Evolutionary conservation across 1,284 basidiomycete species (phyloP), one percentile per base, ranked within the genome.

Genomic region (Moesziomyces antarcticus): DNA sequence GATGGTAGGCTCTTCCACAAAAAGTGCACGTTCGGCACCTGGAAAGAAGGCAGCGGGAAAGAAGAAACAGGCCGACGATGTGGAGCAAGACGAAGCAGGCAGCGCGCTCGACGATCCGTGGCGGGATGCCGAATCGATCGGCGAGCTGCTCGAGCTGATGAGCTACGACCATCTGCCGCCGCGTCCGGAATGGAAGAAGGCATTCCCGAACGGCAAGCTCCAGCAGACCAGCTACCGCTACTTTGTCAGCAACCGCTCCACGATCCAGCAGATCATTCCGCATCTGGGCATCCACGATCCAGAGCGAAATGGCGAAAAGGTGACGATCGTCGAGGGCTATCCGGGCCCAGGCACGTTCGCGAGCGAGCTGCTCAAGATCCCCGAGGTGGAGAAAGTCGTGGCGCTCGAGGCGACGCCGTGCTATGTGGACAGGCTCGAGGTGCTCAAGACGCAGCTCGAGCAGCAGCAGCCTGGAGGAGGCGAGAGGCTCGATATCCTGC

Each of bases 311-410:
- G 78, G 79, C 10, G 50, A 71, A 21, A 80, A 80, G 42, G 62
- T 71, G 11, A 83, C 82, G 10, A 56, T 83, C 18, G 43, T 83
- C 35, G 82, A 83, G 56, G 79, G 78, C 3, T 83, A 81, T 59
- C 69, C 82, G 6, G 82, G 82, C 5, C 73, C 80, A 9, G 82
- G 82, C 16, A 78, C 77, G 1, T 53, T 82, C 22, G 76, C 82
- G 3, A 70, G 73, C 51, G 66, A 73, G 51, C 60, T 83, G 11
- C 44, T 80, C 56, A 51, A 72, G 54, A 53, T 76, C 33, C 59
- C 73, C 5, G 55, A 65, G n/a, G 82, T 83, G n/a, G 81, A 81
- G 37, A 78, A 74, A n/a, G 71, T 83, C 42, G 66, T 83, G 20
- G 74, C 79, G 13, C 60, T 83, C 43, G 82, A 83, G 56, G 47